Base-by-base conservation (phyloP, 768 basidiomycete genomes). In the Roridomyces roridus region DNA sequence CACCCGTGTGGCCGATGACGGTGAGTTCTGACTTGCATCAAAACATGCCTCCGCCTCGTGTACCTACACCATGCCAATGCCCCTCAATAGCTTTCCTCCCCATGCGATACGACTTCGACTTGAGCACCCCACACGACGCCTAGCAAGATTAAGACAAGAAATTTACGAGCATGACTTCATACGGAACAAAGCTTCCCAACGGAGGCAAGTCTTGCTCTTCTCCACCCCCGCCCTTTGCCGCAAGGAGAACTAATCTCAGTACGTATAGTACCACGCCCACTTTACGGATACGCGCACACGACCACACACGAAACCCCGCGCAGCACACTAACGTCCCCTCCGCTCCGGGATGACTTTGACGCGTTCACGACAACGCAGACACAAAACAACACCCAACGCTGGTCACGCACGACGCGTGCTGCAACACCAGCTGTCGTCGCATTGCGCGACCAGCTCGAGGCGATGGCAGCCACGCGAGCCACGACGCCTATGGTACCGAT, bases 301-400 rank as follows among this genome's bases (percentile, higher is more conserved):
- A 51, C 66, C 71, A 77, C 23, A 69, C 29, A 69, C 76, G 15
- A 74, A 34, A 34, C 31, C 11, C 15, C 31, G 31, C 31, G 31
- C 31, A 34, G n/a, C n/a, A n/a, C 79, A 0, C 72, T 72, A 6
- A 74, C 75, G 25, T 75, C 74, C n/a, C 59, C 72, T 20, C 74
- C 77, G 15, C 69, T 76, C 28, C 69, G 72, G 34, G 77, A 79
- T 43, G 71, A 78, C 52, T 78, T 78, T 46, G 77, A 80, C 59
- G 76, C 72, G 25, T 60, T 69, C 31, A 75, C 74, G 15, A 34
- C 31, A 10, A 34, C 31, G 31, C 4, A 34, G 31, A 34, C 31
- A 15, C 31, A 15, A 15, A 57, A n/a, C n/a, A n/a, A 63, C 31
- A 68, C 67, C 41, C 60, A 54, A 42, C 20, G 55, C n/a, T 60